phyloP scores from a whole-genome alignment of 169 alveolate species.

The Plasmodium vinckei region DNA sequence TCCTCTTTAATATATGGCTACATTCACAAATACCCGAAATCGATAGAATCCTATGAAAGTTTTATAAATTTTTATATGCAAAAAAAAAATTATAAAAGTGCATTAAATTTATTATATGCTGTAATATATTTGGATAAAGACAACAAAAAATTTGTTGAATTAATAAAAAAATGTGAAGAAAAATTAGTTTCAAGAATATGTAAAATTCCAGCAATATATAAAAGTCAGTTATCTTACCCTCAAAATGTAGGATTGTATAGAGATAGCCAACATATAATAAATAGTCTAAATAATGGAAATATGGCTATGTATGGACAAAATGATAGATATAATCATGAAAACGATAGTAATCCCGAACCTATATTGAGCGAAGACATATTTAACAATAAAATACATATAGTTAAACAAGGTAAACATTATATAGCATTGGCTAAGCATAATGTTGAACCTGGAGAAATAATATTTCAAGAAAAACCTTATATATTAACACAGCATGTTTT shows the following conservation, averaged over 20 bases:
- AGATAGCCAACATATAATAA: neutral
- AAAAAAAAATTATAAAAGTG: constrained; percentile 13
- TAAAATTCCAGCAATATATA: constrained; percentile 37
- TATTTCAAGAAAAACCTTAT: constrained; percentile 35
- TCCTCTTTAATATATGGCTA: constrained; percentile 10
- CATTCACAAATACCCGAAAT: constrained; percentile 38
- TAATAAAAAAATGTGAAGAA: constrained; percentile 46
- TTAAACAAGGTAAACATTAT: constrained; percentile 18
- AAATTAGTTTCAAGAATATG: constrained; percentile 6
- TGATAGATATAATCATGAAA: too few species aligned
- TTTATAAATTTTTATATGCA: constrained; percentile 32
- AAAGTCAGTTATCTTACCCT: constrained; percentile 16
- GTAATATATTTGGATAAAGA: constrained; percentile 40
- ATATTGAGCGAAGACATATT: neutral
- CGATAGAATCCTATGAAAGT: constrained; percentile 12
- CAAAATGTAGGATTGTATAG: constrained; percentile 7
- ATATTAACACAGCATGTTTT: constrained; percentile 39
- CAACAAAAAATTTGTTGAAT: constrained; percentile 5
- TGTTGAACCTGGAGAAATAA: constrained; percentile 57
- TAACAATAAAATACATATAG: constrained; percentile 16
- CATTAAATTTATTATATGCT: constrained; percentile 36
- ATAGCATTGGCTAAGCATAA: constrained; percentile 27
- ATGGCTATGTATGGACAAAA: neutral
- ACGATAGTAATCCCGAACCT: neutral
- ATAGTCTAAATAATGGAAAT: neutral